Evolutionary conservation across 306 rosid genomes (phyloP).

Genomic region (Lotus japonicus): DNA sequence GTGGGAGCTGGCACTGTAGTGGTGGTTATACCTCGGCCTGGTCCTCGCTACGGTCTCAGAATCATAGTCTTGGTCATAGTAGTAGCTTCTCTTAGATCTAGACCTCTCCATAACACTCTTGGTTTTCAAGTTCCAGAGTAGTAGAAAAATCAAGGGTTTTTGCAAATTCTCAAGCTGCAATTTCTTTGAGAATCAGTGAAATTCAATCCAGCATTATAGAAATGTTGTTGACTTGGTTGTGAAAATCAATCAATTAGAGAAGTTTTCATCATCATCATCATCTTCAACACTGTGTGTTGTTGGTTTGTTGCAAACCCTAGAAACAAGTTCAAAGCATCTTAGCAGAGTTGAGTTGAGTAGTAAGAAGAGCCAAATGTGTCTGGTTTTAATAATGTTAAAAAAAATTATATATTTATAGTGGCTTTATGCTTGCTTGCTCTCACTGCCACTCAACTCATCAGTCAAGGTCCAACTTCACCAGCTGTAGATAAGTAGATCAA

Average conservation of each 20-base stretch:
- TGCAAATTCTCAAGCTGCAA: background rate
- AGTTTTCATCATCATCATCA: background rate
- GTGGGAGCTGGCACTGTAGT: conserved; percentile 39
- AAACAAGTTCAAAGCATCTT: background rate
- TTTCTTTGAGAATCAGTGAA: background rate
- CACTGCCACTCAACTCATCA: background rate
- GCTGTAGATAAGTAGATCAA: background rate
- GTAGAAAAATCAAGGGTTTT: too few relatives aligned
- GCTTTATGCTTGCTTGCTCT: background rate
- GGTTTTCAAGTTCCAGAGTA: background rate
- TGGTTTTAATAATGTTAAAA: too few relatives aligned
- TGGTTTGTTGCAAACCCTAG: conserved; percentile 36
- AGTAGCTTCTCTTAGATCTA: conserved; percentile 94
- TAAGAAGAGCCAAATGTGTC: background rate
- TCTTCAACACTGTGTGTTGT: background rate
- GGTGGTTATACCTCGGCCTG: conserved; percentile 79
- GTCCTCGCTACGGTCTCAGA: conserved; percentile 73
- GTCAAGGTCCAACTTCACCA: background rate
- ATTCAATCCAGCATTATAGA: conserved; percentile 7
- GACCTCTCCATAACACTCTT: conserved; percentile 66
- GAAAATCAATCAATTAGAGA: background rate
- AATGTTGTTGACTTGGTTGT: conserved; percentile 14
- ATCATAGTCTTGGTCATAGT: conserved; percentile 91
- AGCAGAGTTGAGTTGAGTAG: background rate
- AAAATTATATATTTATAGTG: background rate